Percentiles rank a stretch among this genome's conserved stretches.
Conservation (phyloP, 2,329 filamentous ascomycete genomes). For the Nothopassalora personata region DNA sequence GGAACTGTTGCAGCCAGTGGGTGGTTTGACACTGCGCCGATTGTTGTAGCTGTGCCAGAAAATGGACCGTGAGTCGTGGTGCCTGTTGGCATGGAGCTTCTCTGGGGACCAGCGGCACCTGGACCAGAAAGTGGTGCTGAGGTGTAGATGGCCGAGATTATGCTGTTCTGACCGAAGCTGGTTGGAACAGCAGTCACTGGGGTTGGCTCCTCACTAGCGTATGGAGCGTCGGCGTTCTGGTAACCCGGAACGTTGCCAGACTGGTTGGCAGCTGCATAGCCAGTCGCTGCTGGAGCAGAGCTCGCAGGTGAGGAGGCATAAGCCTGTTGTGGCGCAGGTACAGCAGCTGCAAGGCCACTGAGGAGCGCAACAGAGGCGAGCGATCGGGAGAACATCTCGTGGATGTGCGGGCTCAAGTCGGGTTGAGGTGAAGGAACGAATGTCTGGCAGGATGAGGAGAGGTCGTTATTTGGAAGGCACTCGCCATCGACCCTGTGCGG, state of each 20-base stretch:
- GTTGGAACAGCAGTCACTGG: conserved; percentile 35
- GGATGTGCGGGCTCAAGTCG: background rate
- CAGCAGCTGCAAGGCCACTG: conserved; percentile 32
- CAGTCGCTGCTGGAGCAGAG: background rate
- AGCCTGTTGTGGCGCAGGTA: conserved; percentile 29
- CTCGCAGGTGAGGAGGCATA: background rate
- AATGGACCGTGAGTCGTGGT: conserved; percentile 65
- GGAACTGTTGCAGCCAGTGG: conserved; percentile 55
- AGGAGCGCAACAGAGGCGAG: conserved; percentile 32
- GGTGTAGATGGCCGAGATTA: conserved; percentile 36
- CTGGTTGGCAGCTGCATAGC: conserved; percentile 22
- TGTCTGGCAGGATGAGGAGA: background rate
- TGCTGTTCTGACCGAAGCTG: conserved; percentile 42
- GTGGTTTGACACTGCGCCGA: conserved; percentile 59
- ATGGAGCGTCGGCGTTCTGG: conserved; percentile 41
- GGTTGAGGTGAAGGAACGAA: background rate
- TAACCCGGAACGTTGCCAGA: conserved; percentile 37
- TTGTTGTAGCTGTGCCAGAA: conserved; percentile 62
- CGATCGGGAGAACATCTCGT: conserved; percentile 36
- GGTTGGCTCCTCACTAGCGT: conserved; percentile 32
- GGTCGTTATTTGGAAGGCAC: background rate
- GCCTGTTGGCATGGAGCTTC: conserved; percentile 49
- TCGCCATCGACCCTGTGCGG: conserved; percentile 4
- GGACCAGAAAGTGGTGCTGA: conserved; percentile 27
- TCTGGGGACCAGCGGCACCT: conserved; percentile 39